Evolutionary conservation across 2,329 filamentous ascomycete species (phyloP), one percentile per base, ranked within the genome.

Genomic region (Zymoseptoria pseudotritici): DNA sequence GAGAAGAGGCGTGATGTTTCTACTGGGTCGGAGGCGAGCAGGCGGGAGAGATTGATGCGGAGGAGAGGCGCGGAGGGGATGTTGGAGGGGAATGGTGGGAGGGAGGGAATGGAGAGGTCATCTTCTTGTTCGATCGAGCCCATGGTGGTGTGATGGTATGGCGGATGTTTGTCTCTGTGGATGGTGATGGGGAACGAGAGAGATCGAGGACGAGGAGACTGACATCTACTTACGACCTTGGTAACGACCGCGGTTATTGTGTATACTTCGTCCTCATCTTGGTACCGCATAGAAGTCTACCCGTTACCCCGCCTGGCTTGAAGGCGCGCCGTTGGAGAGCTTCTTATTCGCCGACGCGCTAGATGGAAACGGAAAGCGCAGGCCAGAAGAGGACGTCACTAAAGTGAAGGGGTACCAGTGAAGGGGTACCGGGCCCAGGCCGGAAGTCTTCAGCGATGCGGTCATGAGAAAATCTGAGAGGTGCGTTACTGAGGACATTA

Each of bases 1-100:
- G 59, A 55, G 55, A 71, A 74, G 21, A 80, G 71, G 21, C 71
- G 70, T 9, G 69, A 55, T 5, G 69, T 65, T 66, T 79, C 78
- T 3, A 58, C 57, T 4, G 55, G 11, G 50, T 79, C 73, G 49
- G 71, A 66, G 2, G 66, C 66, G 22, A 76, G 63, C 36, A 80
- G 71, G 54, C 75, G 76, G 4, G 59, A 57, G 3, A 78, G 68
- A 2, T 73, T 77, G 7, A 80, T 69, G 20, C 73, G 73, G 22
- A 78, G 70, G 31, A 80, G 72, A 11, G 78, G 77, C 5, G 76
- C 78, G 11, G 73, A 77, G 24, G 73, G 70, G 17, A 80, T 68
- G 58, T 77, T 67, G 3, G 69, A 64, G 13, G 78, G 76, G 58
- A 80, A 79, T 0, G 75, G 75, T 50, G 78, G 71, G 17, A 67